These are phyloP conservation scores for Cornus florida DNA, from an alignment of 148 eudicot species.

Conservation along the genomic window DNA sequence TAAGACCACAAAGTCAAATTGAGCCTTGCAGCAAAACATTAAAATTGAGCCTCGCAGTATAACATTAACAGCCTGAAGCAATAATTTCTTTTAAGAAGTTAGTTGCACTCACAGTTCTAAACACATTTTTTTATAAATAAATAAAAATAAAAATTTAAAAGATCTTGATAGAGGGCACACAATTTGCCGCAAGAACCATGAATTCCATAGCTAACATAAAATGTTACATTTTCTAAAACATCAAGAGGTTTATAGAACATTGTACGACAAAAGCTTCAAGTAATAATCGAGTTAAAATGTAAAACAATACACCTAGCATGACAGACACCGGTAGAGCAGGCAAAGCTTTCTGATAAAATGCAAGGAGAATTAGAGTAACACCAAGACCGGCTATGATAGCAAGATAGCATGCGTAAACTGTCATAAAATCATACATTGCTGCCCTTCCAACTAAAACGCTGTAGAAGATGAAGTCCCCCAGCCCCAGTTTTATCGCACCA, in stretches of 20 bases:
- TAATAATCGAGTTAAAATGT: conserved; percentile 71
- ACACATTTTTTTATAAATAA: not conserved
- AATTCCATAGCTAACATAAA: not conserved
- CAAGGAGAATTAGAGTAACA: conserved; percentile 71
- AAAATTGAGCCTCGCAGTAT: not conserved
- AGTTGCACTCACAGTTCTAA: not conserved
- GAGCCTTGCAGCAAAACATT: not conserved
- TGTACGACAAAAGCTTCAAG: conserved; percentile 82
- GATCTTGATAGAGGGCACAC: not conserved
- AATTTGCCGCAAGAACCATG: conserved; percentile 3
- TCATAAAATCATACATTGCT: conserved; percentile 94
- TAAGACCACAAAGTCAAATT: not conserved
- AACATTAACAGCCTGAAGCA: conserved; percentile 1
- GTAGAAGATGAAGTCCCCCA: conserved; percentile 93
- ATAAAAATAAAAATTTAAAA: not conserved
- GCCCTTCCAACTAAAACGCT: conserved; percentile 97
- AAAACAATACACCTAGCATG: conserved; percentile 83
- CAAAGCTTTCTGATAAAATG: conserved; percentile 88
- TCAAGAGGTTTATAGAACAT: conserved; percentile 75
- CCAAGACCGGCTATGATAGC: conserved; percentile 96
- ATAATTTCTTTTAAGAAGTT: not conserved
- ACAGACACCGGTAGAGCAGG: conserved; percentile 94
- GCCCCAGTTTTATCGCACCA: conserved; percentile 84
- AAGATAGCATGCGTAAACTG: conserved; percentile 88
- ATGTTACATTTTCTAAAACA: conserved; percentile 53